A percentile compares a stretch with the other conserved stretches of the same genome.
Conservation (phyloP, 164 flowering plant species). For the Stephania cephalantha region DNA sequence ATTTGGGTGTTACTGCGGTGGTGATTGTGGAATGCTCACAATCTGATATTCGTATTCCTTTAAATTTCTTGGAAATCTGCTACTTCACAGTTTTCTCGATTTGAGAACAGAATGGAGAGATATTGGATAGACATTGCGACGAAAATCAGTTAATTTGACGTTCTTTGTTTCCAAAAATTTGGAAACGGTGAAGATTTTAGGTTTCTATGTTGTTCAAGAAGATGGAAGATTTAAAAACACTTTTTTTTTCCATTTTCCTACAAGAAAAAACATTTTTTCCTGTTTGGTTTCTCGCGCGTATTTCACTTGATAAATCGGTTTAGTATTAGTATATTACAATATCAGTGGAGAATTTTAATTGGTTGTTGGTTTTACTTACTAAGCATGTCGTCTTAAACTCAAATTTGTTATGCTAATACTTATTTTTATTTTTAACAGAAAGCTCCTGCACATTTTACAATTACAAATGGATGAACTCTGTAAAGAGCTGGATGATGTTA, state of each 20-base stretch:
- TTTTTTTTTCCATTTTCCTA: not conserved
- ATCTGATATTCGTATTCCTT: not conserved
- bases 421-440: conserved; percentile 2
- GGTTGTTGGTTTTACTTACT: not conserved
- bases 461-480: conserved; percentile 38
- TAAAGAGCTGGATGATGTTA: conserved; percentile 64
- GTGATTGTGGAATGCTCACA: not conserved
- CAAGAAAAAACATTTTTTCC: not conserved
- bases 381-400: not conserved
- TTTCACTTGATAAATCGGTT: not conserved
- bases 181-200: not conserved
- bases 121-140: not conserved
- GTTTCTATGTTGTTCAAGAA: not conserved
- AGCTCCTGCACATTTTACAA: not conserved
- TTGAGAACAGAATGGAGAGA: no score
- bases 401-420: not conserved
- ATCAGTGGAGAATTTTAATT: not conserved
- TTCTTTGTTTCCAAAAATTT: not conserved
- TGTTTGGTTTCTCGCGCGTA: not conserved
- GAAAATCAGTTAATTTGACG: not conserved
- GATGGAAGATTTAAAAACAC: not conserved
- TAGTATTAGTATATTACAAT: not conserved
- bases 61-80: no score
- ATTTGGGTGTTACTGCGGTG: not conserved
- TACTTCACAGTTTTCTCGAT: no score